These are phyloP conservation scores for Populus hybrid DNA, from an alignment of 441 rosid genomes.

Conservation along the genomic window DNA sequence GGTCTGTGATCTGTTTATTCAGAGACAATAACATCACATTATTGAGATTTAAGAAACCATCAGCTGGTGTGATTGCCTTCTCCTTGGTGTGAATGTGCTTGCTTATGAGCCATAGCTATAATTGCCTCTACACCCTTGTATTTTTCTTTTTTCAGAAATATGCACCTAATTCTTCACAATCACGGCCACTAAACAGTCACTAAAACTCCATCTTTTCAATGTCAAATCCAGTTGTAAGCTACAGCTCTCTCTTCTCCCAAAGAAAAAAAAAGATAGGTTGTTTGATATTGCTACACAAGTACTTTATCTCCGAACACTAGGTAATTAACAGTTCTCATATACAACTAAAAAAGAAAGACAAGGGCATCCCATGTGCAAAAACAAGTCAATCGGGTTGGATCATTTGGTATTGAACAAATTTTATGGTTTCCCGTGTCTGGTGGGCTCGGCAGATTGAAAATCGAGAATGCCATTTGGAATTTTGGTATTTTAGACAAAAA, in stretches of 20 bases:
- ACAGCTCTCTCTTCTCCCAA: background rate
- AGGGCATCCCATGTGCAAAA: background rate
- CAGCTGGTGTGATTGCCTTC: background rate
- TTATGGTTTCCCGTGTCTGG: background rate
- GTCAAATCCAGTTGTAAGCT: background rate
- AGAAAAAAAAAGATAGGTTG: background rate
- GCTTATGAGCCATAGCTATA: background rate
- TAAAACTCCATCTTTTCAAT: background rate
- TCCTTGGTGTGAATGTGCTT: background rate
- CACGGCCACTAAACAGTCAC: background rate
- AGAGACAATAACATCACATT: background rate
- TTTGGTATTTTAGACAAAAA: background rate
- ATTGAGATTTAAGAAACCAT: background rate
- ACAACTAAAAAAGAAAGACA: background rate
- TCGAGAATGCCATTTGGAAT: background rate
- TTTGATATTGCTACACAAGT: background rate
- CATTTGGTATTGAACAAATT: background rate
- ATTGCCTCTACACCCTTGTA: background rate
- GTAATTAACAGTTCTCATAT: background rate
- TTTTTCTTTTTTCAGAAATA: background rate
- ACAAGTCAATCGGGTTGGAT: background rate
- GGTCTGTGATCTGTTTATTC: background rate
- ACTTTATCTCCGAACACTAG: background rate
- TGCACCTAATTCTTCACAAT: background rate
- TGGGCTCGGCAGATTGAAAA: background rate